Evolutionary conservation across 1,284 basidiomycete species (phyloP), one percentile per base, ranked within the genome.

Genomic region (Malassezia caprae): DNA sequence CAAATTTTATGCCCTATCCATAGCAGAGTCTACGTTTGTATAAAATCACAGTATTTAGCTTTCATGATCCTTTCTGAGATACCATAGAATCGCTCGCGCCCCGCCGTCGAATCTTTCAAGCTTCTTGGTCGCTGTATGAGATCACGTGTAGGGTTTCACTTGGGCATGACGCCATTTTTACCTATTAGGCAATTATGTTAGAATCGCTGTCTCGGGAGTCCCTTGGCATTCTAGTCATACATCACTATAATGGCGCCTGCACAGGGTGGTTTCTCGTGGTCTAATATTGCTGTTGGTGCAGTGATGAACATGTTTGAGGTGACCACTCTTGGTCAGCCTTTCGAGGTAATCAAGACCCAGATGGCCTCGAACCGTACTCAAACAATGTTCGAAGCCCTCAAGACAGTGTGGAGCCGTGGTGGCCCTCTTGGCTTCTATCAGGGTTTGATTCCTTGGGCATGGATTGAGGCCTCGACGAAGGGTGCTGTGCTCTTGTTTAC

Each of bases 391-490:
- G 83, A 90, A 73, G 93, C 94, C 8, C 80, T 88, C 67, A 79
- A 80, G 64, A 84, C 85, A 5, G 88, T 98, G 57, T 93, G 89
- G 86, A 82, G 84, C 66, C 85, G 94, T 63, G 94, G 94, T 64
- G 90, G 93, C 62, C 76, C 87, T 53, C 75, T 80, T 37, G 94
- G 94, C 42, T 91, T 96, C 80, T 99, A 90, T 79, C 94, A 99
- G 78, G 94, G 94, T 65, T 82, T 99, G 56, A 98, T 98, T 75
- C 94, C 93, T 68, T 98, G 93, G 93, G 94, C 94, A 26, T 98
- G 94, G 94, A 96, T 99, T 71, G 94, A 99, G 77, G 94, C 93
- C 1, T 96, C 91, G 1, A 98, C 94, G 2, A 99, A 99, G 76
- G 94, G 94, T 49, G 94, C 82, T 51, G 94, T 99, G 34, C 81